A percentile compares a stretch with the other conserved stretches of the same genome.
phyloP scores from a whole-genome alignment of 352 stramenopile genomes.

The Phytophthora niederhauseri region DNA sequence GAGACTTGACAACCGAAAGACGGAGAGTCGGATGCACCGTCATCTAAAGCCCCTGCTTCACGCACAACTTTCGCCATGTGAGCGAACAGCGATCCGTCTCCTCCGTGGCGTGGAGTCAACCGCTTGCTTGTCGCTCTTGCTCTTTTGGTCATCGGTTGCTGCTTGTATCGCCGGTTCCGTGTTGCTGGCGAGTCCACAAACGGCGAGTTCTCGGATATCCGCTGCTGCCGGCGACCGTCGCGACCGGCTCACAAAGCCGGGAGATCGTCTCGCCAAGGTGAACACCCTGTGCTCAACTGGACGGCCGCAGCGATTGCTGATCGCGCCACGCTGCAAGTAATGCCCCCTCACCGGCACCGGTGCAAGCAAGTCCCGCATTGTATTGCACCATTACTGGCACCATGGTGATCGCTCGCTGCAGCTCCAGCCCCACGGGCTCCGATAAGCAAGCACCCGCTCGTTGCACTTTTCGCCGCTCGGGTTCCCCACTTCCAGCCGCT shows the following conservation, averaged over 20 bases:
- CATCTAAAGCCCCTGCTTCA: conserved; percentile 15
- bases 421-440: conserved; percentile 15
- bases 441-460: conserved; percentile 3
- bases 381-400: neutral
- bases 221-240: conserved; percentile 20
- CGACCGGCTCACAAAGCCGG: conserved; percentile 18
- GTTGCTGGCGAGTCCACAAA: conserved; percentile 14
- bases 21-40: conserved; percentile 13
- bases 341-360: conserved; percentile 14
- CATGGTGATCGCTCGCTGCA: neutral
- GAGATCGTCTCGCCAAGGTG: conserved; percentile 10
- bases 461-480: conserved; percentile 16
- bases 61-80: conserved; percentile 20
- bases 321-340: conserved; percentile 13
- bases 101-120: neutral
- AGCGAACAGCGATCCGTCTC: conserved; percentile 20
- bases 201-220: conserved; percentile 27
- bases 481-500: conserved; percentile 34
- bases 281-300: conserved; percentile 28
- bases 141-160: conserved; percentile 18
- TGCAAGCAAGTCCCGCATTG: neutral
- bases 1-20: neutral
- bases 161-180: neutral
- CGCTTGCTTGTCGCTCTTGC: conserved; percentile 5
- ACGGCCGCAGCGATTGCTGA: conserved; percentile 32